Conservation (phyloP, 2,329 filamentous ascomycete species). For the Trichoderma oligosporum region DNA sequence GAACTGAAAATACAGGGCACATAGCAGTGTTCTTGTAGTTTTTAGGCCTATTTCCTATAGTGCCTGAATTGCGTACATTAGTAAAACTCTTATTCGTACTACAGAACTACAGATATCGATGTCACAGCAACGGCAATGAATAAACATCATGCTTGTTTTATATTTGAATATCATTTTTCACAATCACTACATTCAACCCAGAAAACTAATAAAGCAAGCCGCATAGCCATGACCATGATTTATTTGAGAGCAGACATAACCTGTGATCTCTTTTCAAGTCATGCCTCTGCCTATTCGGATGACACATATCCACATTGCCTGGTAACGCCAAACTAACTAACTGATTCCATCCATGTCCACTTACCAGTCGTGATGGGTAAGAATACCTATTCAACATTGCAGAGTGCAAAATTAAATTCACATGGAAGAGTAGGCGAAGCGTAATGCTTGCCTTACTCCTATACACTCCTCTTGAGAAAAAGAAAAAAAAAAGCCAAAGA, state of each 20-base stretch:
- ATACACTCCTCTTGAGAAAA: not conserved
- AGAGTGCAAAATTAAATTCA: constrained; percentile 13
- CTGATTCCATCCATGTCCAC: constrained; percentile 17
- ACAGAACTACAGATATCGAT: no score
- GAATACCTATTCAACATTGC: constrained; percentile 19
- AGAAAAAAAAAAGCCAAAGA: not conserved
- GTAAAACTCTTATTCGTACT: no score
- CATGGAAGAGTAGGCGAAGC: constrained; percentile 3
- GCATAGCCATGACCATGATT: constrained; percentile 16
- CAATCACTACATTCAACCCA: constrained; percentile 16
- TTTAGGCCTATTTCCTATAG: not conserved
- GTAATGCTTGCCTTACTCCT: constrained; percentile 2
- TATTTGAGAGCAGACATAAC: constrained; percentile 16
- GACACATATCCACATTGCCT: constrained; percentile 19
- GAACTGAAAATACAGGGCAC: not conserved
- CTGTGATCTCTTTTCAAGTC: constrained; percentile 17
- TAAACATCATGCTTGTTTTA: no score
- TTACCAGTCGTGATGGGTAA: constrained; percentile 14
- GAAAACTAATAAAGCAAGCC: constrained; percentile 3
- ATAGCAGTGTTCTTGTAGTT: not conserved
- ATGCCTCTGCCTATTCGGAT: constrained; percentile 18
- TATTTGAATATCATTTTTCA: not conserved
- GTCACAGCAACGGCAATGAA: no score
- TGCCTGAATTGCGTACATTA: no score
- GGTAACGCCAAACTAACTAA: constrained; percentile 16